Base-by-base conservation (phyloP, 2,329 filamentous ascomycete genomes). In the Aspergillus uvarum region DNA sequence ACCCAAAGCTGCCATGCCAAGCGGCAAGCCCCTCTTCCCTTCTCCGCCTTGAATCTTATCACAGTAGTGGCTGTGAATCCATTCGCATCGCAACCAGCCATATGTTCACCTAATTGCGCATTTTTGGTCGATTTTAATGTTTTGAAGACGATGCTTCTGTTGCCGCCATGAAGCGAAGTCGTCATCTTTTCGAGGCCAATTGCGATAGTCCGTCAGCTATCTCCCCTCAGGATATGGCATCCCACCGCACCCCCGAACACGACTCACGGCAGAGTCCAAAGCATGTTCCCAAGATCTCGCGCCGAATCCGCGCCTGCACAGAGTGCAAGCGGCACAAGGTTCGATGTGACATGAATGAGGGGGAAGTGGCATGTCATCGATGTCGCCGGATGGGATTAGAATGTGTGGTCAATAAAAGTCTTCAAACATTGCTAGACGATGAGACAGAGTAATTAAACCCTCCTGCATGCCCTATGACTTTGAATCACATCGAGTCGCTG, bases 281-380 rank as follows among this genome's bases (percentile, higher is more conserved):
- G 24, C 73, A 76, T 69, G 66, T 76, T 19, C 75, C 75, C 52
- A 76, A 76, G 66, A 79, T 80, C 38, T 79, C 77, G 24, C 74
- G 78, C 59, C 76, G 77, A 65, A 78, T 79, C 66, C 76, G 77
- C 47, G 82, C 82, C 29, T 84, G 82, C 66, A 82, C 81, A 10
- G 79, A 82, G 63, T 83, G 82, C 67, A 79, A 82, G 61, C 80
- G 81, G 59, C 81, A 83, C 63, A 83, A 84, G 70, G 82, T 83
- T 62, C 82, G 82, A 68, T 83, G 82, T 69, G 79, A 83, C 56
- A 83, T 83, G 80, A 75, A 78, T 59, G 72, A 76, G 47, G 77
- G 77, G 31, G 80, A 82, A 29, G 76, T 80, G 29, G 75, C 77
- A 16, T 84, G 82, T 65, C 79, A 79, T 59, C 70, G 82, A 59